Percentiles rank a stretch among this genome's conserved stretches.
Conservation (phyloP, 768 basidiomycete genomes). For the Leccinum ochraceum region DNA sequence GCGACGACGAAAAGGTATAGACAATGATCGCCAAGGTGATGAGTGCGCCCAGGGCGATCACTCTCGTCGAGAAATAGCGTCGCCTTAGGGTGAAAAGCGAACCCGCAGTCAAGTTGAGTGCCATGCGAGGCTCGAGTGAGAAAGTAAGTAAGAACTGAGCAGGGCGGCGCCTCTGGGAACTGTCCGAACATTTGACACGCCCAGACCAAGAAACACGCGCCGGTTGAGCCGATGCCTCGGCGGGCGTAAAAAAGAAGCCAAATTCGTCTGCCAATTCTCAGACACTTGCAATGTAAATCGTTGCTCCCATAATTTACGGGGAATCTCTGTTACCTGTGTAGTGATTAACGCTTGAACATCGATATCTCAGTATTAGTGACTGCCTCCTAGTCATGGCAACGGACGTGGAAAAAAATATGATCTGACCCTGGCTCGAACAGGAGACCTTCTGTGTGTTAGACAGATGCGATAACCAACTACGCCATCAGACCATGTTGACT, state of each 20-base stretch:
- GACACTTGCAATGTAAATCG: not conserved
- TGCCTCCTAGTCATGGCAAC: no score
- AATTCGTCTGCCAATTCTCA: no score
- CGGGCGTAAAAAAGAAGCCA: no score
- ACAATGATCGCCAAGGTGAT: constrained; percentile 29
- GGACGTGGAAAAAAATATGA: constrained; percentile 19
- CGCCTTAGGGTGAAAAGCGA: constrained; percentile 18
- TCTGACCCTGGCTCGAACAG: constrained; percentile 67
- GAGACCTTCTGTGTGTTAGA: constrained; percentile 81
- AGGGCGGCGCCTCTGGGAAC: not conserved
- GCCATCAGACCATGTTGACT: constrained; percentile 47
- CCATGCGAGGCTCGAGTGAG: constrained; percentile 2
- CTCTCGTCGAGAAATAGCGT: constrained; percentile 23
- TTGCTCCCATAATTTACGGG: no score
- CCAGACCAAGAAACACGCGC: no score
- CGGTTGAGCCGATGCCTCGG: no score
- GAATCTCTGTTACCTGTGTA: no score
- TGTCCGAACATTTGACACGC: not conserved
- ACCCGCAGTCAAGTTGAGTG: constrained; percentile 2
- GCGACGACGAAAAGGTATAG: constrained; percentile 33
- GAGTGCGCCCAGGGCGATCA: constrained; percentile 29
- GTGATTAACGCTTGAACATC: no score
- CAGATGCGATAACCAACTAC: constrained; percentile 86
- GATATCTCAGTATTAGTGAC: no score
- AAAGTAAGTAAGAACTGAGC: not conserved